Conservation (phyloP, 441 rosid genomes). For the Pelargonium australe region DNA sequence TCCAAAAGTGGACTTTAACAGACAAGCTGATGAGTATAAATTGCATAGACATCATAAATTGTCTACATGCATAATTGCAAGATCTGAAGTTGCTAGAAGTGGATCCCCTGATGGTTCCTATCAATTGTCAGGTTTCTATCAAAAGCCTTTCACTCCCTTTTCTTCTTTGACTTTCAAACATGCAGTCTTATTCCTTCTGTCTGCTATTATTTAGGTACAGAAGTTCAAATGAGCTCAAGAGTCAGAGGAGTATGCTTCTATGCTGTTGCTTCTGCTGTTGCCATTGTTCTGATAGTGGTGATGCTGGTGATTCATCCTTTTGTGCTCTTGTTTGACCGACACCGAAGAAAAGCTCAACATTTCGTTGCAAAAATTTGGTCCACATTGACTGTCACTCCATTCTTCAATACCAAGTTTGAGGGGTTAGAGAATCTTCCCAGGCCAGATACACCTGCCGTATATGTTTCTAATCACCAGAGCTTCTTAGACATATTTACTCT, state of each 20-base stretch:
- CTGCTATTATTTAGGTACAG: slow-evolving; percentile 46
- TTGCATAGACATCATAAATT: slow-evolving; percentile 25
- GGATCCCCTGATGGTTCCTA: slow-evolving; percentile 42
- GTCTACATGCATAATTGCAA: slow-evolving; percentile 31
- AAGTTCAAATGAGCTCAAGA: slow-evolving; percentile 45
- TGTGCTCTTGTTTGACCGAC: slow-evolving; percentile 66
- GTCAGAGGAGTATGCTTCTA: slow-evolving; percentile 78
- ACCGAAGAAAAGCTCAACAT: slow-evolving; percentile 67
- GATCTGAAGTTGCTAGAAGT: slow-evolving; percentile 61
- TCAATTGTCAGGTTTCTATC: slow-evolving; percentile 51
- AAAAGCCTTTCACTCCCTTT: slow-evolving; percentile 12
- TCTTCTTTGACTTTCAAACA: neutral
- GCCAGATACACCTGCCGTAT: slow-evolving; percentile 68
- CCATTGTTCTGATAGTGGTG: slow-evolving; percentile 49
- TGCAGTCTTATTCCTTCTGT: slow-evolving; percentile 18
- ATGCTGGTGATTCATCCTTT: slow-evolving; percentile 75
- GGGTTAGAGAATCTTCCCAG: slow-evolving; percentile 83
- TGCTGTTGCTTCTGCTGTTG: slow-evolving; percentile 46
- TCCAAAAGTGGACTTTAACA: slow-evolving; percentile 26
- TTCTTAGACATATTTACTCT: slow-evolving; percentile 82
- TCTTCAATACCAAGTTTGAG: slow-evolving; percentile 46
- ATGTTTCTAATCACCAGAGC: slow-evolving; percentile 89
- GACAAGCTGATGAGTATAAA: slow-evolving; percentile 23
- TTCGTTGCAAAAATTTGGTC: slow-evolving; percentile 81
- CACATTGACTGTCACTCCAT: slow-evolving; percentile 40